phyloP scores from a whole-genome alignment of 1,139 yeast species.

The Neolecta irregularis region DNA sequence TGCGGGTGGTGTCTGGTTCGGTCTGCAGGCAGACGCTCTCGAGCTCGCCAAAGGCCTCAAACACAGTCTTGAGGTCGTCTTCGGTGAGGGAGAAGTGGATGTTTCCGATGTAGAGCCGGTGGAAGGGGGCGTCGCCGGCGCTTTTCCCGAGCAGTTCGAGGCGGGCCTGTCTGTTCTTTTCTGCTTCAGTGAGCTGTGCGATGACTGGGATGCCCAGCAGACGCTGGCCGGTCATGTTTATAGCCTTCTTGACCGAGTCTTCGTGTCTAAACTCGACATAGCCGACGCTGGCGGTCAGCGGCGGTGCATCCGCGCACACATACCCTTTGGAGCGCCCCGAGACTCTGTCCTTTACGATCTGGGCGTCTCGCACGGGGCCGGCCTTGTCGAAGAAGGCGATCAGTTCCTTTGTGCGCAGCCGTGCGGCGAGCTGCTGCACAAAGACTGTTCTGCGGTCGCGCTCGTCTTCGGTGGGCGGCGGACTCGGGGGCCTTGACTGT shows the following conservation, averaged over 20 bases:
- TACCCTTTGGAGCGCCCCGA: conserved; percentile 26
- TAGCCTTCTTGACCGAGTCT: conserved; percentile 24
- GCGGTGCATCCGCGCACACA: background rate
- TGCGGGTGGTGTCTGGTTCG: conserved; percentile 23
- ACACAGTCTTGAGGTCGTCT: conserved; percentile 22
- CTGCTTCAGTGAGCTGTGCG: conserved; percentile 27
- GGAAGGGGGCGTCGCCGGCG: conserved; percentile 17
- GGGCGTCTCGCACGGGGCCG: conserved; percentile 26
- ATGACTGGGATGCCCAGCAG: conserved; percentile 26
- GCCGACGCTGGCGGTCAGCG: conserved; percentile 19
- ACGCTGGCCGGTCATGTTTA: conserved; percentile 25
- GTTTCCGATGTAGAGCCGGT: conserved; percentile 24
- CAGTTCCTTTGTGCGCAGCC: conserved; percentile 23
- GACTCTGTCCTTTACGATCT: conserved; percentile 26
- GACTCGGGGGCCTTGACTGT: conserved; percentile 5
- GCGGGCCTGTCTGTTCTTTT: conserved; percentile 24
- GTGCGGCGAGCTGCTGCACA: conserved; percentile 27
- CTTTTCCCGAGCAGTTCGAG: conserved; percentile 3
- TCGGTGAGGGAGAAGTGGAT: conserved; percentile 24
- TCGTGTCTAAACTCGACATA: conserved; percentile 25
- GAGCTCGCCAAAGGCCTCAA: conserved; percentile 25
- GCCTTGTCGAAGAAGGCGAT: conserved; percentile 25
- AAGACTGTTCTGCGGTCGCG: conserved; percentile 27
- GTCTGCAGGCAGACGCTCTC: conserved; percentile 22
- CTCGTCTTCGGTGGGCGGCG: conserved; percentile 18